phyloP scores from a whole-genome alignment of 441 rosid species.

The Aquilaria agallochum region DNA sequence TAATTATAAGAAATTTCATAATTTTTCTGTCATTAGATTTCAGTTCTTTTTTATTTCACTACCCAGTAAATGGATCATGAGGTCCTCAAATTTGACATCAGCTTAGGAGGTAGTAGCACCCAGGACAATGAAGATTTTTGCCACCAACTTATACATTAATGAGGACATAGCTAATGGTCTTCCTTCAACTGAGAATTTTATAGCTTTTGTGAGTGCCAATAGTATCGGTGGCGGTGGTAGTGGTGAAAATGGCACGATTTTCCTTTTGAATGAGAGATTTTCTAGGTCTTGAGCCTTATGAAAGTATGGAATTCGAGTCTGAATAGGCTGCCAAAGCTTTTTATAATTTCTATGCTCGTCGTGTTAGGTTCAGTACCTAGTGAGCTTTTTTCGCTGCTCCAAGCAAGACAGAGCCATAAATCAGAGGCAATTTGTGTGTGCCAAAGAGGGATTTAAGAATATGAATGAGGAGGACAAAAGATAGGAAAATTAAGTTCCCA shows the following conservation, averaged over 20 bases:
- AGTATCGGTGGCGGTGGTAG: constrained; percentile 12
- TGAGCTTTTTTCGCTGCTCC: constrained; percentile 85
- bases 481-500: constrained; percentile 95
- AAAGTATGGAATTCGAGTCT: constrained; percentile 93
- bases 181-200: constrained; percentile 15
- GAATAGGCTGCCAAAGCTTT: constrained; percentile 93
- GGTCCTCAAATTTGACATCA: constrained; percentile 83
- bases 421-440: constrained; percentile 85
- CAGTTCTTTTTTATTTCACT: not conserved
- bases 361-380: constrained; percentile 93
- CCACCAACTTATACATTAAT: constrained; percentile 40
- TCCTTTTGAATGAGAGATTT: constrained; percentile 63
- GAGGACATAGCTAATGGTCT: constrained; percentile 67
- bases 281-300: constrained; percentile 80
- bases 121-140: constrained; percentile 56
- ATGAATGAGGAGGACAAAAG: constrained; percentile 83
- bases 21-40: not conserved
- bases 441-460: constrained; percentile 87
- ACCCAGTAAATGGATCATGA: constrained; percentile 58
- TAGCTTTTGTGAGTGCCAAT: constrained; percentile 9
- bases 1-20: not conserved
- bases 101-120: constrained; percentile 44
- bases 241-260: constrained; percentile 34
- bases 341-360: constrained; percentile 86
- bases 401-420: constrained; percentile 90